Percentiles rank a stretch among this genome's conserved stretches.
Conservation (phyloP, 306 rosid species). For the Casuarina cunninghamiana region DNA sequence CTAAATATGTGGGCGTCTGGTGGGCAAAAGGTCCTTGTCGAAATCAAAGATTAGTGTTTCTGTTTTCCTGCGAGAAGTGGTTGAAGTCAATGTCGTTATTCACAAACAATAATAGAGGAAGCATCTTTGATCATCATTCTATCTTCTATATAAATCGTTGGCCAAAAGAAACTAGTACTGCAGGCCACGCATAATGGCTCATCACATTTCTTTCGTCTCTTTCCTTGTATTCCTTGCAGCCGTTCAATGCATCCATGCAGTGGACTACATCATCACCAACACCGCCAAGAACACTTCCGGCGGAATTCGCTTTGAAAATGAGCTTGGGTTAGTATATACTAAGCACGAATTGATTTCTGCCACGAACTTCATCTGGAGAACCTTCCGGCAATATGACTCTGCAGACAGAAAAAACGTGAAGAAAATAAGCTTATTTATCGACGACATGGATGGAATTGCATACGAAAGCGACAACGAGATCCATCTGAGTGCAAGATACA, state of each 20-base stretch:
- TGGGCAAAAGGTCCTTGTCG: not conserved
- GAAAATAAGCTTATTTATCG: conserved; percentile 29
- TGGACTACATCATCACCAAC: conserved; percentile 26
- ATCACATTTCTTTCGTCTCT: conserved; percentile 22
- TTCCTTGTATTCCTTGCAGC: conserved; percentile 22
- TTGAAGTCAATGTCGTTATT: not conserved
- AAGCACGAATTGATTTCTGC: conserved; percentile 31
- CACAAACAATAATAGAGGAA: not conserved
- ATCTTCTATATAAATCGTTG: not conserved
- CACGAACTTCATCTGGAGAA: conserved; percentile 29
- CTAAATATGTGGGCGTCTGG: not conserved
- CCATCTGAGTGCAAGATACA: conserved; percentile 28
- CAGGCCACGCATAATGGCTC: conserved; percentile 8
- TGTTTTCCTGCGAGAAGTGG: not conserved
- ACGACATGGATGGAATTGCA: conserved; percentile 32
- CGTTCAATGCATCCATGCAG: conserved; percentile 12
- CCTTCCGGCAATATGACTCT: conserved; percentile 18
- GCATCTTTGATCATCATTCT: not conserved
- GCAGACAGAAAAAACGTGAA: conserved; percentile 26
- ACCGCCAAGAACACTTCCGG: conserved; percentile 28
- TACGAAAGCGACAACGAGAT: conserved; percentile 29
- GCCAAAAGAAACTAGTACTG: not conserved
- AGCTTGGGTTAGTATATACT: conserved; percentile 32
- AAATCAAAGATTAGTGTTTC: not conserved
- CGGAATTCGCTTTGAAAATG: conserved; percentile 26